Conservation (phyloP, 2,329 filamentous ascomycete genomes). For the Pseudofabraea citricarpa region DNA sequence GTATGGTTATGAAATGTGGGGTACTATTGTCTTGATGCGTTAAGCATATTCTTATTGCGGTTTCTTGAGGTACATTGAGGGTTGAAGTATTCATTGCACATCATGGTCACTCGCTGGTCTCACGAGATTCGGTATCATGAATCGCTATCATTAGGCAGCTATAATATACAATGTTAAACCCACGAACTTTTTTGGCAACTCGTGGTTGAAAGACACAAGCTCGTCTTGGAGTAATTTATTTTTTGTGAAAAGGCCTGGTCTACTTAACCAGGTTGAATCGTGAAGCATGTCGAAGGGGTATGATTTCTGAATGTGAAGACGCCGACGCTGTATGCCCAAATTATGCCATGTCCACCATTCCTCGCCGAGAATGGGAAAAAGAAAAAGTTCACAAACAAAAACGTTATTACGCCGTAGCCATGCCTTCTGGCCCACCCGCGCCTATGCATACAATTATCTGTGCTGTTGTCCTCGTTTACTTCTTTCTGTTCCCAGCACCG, state of each 20-base stretch:
- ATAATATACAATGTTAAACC: background rate
- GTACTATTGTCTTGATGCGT: too few species aligned
- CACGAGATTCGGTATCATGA: too few species aligned
- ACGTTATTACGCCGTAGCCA: slow-evolving; percentile 16
- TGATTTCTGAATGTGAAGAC: slow-evolving; percentile 18
- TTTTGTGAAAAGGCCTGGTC: background rate
- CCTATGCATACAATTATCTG: background rate
- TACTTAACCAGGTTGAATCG: background rate
- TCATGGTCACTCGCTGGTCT: too few species aligned
- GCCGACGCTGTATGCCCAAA: slow-evolving; percentile 21
- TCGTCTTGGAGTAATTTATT: background rate
- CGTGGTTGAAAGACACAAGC: background rate
- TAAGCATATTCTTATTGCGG: too few species aligned
- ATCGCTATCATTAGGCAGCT: background rate
- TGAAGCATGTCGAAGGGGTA: slow-evolving; percentile 18
- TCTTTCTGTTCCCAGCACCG: slow-evolving; percentile 13
- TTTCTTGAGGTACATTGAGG: too few species aligned
- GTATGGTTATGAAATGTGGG: too few species aligned
- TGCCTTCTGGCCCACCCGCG: slow-evolving; percentile 5
- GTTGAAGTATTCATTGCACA: too few species aligned
- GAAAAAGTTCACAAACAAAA: too few species aligned
- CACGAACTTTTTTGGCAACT: background rate
- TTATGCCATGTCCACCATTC: slow-evolving; percentile 4
- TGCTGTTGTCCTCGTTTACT: slow-evolving; percentile 1
- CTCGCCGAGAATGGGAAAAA: slow-evolving; percentile 6